Evolutionary conservation across 768 basidiomycete genomes (phyloP).

Genomic region (Lactarius akahatsu): DNA sequence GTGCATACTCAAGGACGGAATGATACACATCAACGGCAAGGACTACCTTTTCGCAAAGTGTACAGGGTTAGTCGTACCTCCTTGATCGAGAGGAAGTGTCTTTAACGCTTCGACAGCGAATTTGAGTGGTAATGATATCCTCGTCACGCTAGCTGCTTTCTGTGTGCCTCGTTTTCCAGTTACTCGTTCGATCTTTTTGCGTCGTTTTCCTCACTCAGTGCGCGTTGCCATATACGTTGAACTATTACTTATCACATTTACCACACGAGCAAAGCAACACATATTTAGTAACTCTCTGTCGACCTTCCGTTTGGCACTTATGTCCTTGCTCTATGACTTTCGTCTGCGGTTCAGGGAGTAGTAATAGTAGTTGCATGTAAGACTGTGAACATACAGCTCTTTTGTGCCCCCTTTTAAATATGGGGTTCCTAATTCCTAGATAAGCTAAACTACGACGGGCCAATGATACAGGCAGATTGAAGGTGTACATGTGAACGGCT

Average conservation of each 20-base stretch:
- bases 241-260: conserved; percentile 23
- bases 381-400: conserved; percentile 20
- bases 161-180: conserved; percentile 5
- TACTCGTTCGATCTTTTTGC: conserved; percentile 6
- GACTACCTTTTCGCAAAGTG: conserved; percentile 98
- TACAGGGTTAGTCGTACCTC: conserved; percentile 64
- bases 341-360: conserved; percentile 9
- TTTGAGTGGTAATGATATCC: conserved; percentile 37
- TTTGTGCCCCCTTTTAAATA: conserved; percentile 12
- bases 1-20: conserved; percentile 94
- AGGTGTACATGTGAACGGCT: conserved; percentile 17
- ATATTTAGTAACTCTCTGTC: conserved; percentile 11
- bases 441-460: conserved; percentile 11
- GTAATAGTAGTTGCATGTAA: conserved; percentile 14
- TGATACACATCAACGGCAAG: conserved; percentile 95
- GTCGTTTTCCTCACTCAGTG: not conserved
- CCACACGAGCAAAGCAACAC: conserved; percentile 8
- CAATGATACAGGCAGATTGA: conserved; percentile 9
- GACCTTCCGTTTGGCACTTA: not conserved
- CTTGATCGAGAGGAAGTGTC: not conserved
- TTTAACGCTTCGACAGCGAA: conserved; percentile 31
- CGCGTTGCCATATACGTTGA: conserved; percentile 20
- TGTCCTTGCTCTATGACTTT: conserved; percentile 10
- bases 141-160: not conserved
- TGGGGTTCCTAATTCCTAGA: conserved; percentile 9